Percentiles rank a stretch among this genome's conserved stretches.
Evolutionary conservation across 2,329 filamentous ascomycete genomes (phyloP).

Genomic region (Aspergillus terreus): DNA sequence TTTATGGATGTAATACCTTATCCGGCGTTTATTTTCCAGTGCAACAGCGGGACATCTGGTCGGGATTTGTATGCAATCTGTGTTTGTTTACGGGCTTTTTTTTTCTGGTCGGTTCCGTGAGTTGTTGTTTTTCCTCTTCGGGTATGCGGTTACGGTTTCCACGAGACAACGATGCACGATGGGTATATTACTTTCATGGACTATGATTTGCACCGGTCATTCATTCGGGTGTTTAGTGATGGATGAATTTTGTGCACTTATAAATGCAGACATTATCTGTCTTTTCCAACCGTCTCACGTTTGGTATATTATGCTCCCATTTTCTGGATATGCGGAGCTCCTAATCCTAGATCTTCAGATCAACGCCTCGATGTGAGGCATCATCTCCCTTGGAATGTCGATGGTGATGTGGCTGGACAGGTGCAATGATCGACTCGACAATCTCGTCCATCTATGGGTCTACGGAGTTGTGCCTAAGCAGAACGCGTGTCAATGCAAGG

Average conservation of each 20-base stretch:
- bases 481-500: no score
- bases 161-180: slow-evolving; percentile 20
- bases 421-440: neutral
- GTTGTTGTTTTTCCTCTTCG: slow-evolving; percentile 4
- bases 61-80: no score
- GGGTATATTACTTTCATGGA: slow-evolving; percentile 7
- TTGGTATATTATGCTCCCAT: neutral
- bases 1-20: no score
- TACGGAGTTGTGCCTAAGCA: neutral
- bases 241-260: slow-evolving; percentile 2
- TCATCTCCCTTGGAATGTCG: neutral
- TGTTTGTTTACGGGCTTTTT: slow-evolving; percentile 1
- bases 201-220: neutral
- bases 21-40: no score
- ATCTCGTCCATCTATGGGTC: neutral
- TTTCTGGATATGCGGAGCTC: neutral
- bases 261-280: neutral
- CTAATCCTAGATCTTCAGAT: neutral
- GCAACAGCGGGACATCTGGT: no score
- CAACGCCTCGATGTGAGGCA: neutral
- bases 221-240: slow-evolving; percentile 5
- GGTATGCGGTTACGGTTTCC: slow-evolving; percentile 7
- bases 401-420: neutral
- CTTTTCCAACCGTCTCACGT: neutral
- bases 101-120: neutral